Base-by-base conservation (phyloP, 257 asterid genomes). In the Solanum peruvianum region DNA sequence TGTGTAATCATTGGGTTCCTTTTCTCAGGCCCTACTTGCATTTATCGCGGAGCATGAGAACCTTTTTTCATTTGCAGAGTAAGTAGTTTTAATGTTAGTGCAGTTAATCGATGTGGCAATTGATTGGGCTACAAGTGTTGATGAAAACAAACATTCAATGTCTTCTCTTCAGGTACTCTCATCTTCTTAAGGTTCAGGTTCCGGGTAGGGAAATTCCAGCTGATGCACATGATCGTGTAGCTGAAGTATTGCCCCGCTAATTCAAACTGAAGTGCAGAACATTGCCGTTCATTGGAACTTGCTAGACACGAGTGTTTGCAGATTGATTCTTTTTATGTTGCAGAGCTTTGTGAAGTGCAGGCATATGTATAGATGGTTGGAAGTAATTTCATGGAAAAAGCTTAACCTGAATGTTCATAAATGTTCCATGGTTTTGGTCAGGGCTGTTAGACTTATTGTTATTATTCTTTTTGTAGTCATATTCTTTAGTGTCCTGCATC, bases 151-250 rank as follows among this genome's bases (percentile, higher is more conserved):
- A 85, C 33, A 83, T 84, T 20, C 44, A 47, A 41, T 21, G 71
- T 37, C 85, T 56, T 47, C 49, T 62, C 86, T 84, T 89, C 97
- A 96, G 99, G 94, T 97, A 96, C 37, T 85, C 83, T 67, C 91
- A 91, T 88, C 99, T 97, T 86, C 88, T 97, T 77, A 95, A 93
- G 89, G 93, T 96, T 87, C 94, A 87, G 77, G 98, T 97, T 88
- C 99, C 98, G 11, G 99, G 99, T 21, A 93, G 99, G 91, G 99
- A 97, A 84, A 93, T 97, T 75, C 98, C 99, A 6, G 90, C 88
- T 31, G 98, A 97, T 90, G 99, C 98, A 87, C 93, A 86, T 85
- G 96, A 92, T 67, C 98, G 98, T 9, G 86, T 97, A 71, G 91
- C 93, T 16, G 97, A 94, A 91, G 87, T 96, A 84, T 90, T 93